A percentile compares a stretch with the other conserved stretches of the same genome.
These are phyloP conservation scores for Fraxinus latifolia DNA, from an alignment of 305 asterid species.

Conservation along the genomic window DNA sequence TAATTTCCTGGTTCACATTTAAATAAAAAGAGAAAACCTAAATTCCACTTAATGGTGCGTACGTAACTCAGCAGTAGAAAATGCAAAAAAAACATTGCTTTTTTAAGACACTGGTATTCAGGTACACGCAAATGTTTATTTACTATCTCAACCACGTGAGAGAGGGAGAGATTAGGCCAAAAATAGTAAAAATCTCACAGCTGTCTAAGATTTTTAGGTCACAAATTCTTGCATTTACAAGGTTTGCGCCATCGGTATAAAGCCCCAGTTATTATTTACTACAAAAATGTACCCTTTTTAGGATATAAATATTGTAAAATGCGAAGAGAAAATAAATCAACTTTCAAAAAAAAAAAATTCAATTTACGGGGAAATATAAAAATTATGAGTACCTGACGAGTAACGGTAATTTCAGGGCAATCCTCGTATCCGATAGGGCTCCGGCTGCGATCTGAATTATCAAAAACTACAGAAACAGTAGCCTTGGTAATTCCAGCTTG, in stretches of 20 bases:
- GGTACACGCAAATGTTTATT: background rate
- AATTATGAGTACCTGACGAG: constrained; percentile 65
- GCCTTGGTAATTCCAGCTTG: constrained; percentile 99
- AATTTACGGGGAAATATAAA: background rate
- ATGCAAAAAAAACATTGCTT: background rate
- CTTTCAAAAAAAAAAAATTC: background rate
- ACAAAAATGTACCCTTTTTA: background rate
- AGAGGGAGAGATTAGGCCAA: background rate
- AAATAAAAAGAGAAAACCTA: background rate
- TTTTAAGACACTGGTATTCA: background rate
- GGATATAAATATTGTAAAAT: background rate
- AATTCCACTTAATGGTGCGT: background rate
- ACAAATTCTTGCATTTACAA: background rate
- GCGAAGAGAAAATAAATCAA: background rate
- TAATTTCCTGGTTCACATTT: background rate
- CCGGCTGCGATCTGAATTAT: constrained; percentile 70
- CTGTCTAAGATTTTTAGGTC: background rate
- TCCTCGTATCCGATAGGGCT: constrained; percentile 96
- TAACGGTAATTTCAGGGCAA: constrained; percentile 82
- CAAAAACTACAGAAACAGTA: constrained; percentile 86
- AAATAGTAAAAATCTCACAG: background rate
- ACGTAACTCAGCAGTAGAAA: background rate
- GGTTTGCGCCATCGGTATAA: background rate
- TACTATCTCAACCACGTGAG: background rate
- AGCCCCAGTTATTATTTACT: background rate